phyloP scores from a whole-genome alignment of 441 rosid species.

The Erodium moschatum region DNA sequence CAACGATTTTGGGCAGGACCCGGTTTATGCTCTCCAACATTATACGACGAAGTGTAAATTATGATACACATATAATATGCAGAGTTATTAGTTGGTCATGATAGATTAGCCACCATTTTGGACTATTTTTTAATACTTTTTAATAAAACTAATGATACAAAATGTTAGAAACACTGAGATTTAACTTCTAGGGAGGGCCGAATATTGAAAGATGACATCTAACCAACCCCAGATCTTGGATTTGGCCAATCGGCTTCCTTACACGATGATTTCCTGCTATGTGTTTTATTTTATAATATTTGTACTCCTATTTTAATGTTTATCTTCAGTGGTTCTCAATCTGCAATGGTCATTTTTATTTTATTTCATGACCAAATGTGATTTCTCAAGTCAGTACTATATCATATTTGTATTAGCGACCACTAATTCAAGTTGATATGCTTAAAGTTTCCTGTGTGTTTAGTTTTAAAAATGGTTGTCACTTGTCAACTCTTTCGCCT shows the following conservation, averaged over 20 bases:
- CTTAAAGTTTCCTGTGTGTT: neutral
- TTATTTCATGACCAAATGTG: neutral
- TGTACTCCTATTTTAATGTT: neutral
- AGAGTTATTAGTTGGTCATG: neutral
- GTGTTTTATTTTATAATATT: neutral
- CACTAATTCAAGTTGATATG: slow-evolving; percentile 10
- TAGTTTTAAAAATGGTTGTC: slow-evolving; percentile 16
- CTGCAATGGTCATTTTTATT: neutral
- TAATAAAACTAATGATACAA: no score
- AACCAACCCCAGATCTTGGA: neutral
- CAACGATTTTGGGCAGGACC: neutral
- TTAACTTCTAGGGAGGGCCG: neutral
- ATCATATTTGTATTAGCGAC: no score
- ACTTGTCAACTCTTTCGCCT: slow-evolving; percentile 7
- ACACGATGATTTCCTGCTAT: neutral
- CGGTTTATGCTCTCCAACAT: neutral
- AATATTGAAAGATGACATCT: neutral
- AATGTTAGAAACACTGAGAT: neutral
- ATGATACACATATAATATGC: neutral
- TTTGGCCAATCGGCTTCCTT: neutral
- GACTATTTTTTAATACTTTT: no score
- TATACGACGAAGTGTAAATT: neutral
- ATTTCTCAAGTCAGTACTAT: neutral
- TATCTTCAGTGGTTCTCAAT: neutral
- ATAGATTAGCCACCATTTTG: neutral